These are phyloP conservation scores for Cadophora luteo-olivacea DNA, from an alignment of 2,329 filamentous ascomycete genomes.

Conservation along the genomic window DNA sequence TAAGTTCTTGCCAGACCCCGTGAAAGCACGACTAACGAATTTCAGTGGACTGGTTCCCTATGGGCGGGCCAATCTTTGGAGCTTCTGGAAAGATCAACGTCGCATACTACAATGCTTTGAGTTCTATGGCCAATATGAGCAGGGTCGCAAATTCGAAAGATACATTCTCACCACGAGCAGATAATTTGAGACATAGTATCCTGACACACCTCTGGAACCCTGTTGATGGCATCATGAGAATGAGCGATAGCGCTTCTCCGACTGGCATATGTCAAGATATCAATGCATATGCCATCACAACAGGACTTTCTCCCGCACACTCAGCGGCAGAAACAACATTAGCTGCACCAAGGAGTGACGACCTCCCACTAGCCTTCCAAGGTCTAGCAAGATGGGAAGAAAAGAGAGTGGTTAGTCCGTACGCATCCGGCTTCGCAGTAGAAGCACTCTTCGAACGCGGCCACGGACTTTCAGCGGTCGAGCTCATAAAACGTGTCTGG, in stretches of 20 bases:
- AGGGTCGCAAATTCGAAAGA: slow-evolving; percentile 12
- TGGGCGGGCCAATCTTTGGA: slow-evolving; percentile 34
- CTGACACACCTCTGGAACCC: slow-evolving; percentile 31
- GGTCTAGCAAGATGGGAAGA: slow-evolving; percentile 29
- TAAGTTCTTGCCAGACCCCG: slow-evolving; percentile 8
- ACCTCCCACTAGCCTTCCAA: slow-evolving; percentile 31
- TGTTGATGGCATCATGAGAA: slow-evolving; percentile 28
- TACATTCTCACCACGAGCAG: slow-evolving; percentile 24
- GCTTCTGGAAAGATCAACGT: slow-evolving; percentile 38
- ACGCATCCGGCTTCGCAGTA: slow-evolving; percentile 34
- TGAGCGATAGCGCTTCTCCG: slow-evolving; percentile 29
- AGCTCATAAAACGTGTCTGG: slow-evolving; percentile 35
- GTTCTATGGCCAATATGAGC: slow-evolving; percentile 34
- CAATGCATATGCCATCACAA: slow-evolving; percentile 32
- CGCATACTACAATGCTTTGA: slow-evolving; percentile 36
- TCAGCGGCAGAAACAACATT: slow-evolving; percentile 17
- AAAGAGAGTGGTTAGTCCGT: slow-evolving; percentile 34
- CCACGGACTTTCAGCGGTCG: slow-evolving; percentile 28
- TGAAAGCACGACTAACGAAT: slow-evolving; percentile 18
- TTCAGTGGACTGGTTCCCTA: slow-evolving; percentile 35
- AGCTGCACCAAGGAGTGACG: slow-evolving; percentile 17
- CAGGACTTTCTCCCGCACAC: slow-evolving; percentile 28
- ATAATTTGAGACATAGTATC: slow-evolving; percentile 30
- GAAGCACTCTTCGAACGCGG: slow-evolving; percentile 26
- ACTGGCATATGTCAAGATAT: slow-evolving; percentile 35